A percentile compares a stretch with the other conserved stretches of the same genome.
Conservation (phyloP, 106 monocot genomes). For the Cymbidium sinense region DNA sequence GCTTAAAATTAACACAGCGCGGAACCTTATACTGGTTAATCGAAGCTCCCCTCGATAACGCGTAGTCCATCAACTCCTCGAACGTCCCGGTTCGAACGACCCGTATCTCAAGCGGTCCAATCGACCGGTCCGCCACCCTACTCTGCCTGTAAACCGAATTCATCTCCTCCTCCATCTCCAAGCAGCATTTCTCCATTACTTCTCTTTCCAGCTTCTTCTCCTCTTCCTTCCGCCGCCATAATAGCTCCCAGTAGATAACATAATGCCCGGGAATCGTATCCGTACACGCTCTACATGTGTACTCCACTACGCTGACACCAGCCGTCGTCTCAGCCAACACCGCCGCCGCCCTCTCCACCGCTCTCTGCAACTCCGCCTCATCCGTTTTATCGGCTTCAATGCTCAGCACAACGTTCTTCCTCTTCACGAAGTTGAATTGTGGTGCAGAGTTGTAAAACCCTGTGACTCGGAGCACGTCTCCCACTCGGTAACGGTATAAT, state of each 20-base stretch:
- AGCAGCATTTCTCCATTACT: constrained; percentile 52
- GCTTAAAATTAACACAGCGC: constrained; percentile 33
- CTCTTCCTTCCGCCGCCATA: constrained; percentile 9
- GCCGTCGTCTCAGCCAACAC: constrained; percentile 13
- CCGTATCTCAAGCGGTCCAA: constrained; percentile 81
- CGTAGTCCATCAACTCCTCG: constrained; percentile 88
- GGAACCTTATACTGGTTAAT: constrained; percentile 96
- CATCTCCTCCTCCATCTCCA: constrained; percentile 72
- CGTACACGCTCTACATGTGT: constrained; percentile 61
- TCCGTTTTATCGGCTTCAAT: constrained; percentile 85
- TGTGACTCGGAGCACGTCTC: constrained; percentile 49
- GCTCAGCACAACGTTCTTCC: constrained; percentile 75
- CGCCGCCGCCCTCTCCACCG: constrained; percentile 46
- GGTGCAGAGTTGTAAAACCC: constrained; percentile 76
- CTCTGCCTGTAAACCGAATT: constrained; percentile 86
- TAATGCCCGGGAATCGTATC: constrained; percentile 62
- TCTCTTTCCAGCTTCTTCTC: constrained; percentile 5
- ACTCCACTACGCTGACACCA: constrained; percentile 46
- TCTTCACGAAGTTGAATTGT: constrained; percentile 59
- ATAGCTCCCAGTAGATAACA: constrained; percentile 73
- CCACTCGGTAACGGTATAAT: constrained; percentile 65
- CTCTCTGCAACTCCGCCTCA: constrained; percentile 63
- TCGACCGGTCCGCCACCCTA: constrained; percentile 64
- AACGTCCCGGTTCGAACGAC: constrained; percentile 71
- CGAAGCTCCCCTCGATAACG: constrained; percentile 74